phyloP scores from a whole-genome alignment of 176 grass and related monocot species.

The Oryza officinalis region DNA sequence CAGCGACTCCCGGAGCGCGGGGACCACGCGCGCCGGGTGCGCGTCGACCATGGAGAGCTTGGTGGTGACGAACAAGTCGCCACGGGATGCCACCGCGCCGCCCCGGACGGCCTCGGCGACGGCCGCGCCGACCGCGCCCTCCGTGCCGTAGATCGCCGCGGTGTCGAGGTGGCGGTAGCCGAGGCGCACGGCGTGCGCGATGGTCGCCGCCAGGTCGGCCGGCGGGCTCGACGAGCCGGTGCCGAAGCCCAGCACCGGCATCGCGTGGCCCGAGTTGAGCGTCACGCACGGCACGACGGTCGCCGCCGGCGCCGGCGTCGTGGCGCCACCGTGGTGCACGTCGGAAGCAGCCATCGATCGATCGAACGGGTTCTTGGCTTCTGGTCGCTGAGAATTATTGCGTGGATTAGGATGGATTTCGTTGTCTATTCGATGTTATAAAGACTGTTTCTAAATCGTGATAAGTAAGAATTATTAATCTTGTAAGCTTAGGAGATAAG shows the following conservation, averaged over 20 bases:
- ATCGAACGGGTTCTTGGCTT: neutral
- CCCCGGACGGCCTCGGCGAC: conserved; percentile 37
- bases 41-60: conserved; percentile 55
- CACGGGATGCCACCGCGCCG: conserved; percentile 46
- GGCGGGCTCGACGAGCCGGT: conserved; percentile 39
- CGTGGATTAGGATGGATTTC: neutral
- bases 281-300: conserved; percentile 30
- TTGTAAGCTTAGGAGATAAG: neutral
- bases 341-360: conserved; percentile 7
- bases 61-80: conserved; percentile 61
- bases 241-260: conserved; percentile 53
- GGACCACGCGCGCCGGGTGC: conserved; percentile 41
- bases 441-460: neutral
- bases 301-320: neutral
- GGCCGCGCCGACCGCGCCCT: conserved; percentile 48
- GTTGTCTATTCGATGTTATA: too few species aligned
- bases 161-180: conserved; percentile 72
- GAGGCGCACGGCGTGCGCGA: conserved; percentile 30
- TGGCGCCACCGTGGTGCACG: neutral
- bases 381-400: neutral
- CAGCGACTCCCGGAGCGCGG: conserved; percentile 55
- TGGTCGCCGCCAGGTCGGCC: conserved; percentile 26
- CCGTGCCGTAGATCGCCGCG: conserved; percentile 47
- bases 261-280: conserved; percentile 46
- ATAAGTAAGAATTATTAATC: neutral